These are phyloP conservation scores for Epichloe scottii DNA, from an alignment of 2,329 filamentous ascomycete genomes.

Conservation along the genomic window DNA sequence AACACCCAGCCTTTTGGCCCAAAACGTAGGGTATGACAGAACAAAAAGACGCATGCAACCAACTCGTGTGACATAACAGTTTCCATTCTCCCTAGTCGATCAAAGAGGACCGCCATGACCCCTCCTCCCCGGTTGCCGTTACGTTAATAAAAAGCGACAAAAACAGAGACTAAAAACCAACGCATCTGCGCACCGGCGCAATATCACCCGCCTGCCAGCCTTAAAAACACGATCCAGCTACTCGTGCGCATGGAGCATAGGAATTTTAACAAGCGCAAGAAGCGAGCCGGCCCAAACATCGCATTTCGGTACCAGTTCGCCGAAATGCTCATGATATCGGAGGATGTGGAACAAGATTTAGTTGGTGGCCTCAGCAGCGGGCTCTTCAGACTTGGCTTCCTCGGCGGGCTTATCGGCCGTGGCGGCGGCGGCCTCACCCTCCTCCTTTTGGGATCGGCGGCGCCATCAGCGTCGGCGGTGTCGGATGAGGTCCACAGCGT, in stretches of 20 bases:
- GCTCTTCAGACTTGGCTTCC: conserved; percentile 33
- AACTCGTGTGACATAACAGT: conserved; percentile 6
- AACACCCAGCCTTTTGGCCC: conserved; percentile 3
- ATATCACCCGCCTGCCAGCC: conserved; percentile 23
- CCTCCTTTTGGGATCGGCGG: conserved; percentile 51
- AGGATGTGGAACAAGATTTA: conserved; percentile 27
- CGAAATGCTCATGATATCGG: conserved; percentile 27
- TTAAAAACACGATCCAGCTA: conserved; percentile 18
- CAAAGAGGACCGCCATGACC: conserved; percentile 7
- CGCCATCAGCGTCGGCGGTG: conserved; percentile 60
- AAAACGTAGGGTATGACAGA: conserved; percentile 3
- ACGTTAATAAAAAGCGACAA: conserved; percentile 7
- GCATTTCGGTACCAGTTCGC: conserved; percentile 23
- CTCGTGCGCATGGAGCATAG: conserved; percentile 8
- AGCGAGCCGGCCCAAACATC: conserved; percentile 14
- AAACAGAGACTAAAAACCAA: conserved; percentile 17
- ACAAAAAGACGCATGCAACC: conserved; percentile 6
- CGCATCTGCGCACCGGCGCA: conserved; percentile 20
- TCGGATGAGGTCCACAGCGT: conserved; percentile 97
- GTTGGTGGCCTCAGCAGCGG: conserved; percentile 36
- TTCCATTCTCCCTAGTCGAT: conserved; percentile 8
- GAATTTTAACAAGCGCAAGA: conserved; percentile 6
- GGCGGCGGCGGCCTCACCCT: conserved; percentile 26
- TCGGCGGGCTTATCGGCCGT: conserved; percentile 23
- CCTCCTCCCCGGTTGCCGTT: conserved; percentile 20